These are phyloP conservation scores for Curvularia sp. DNA, from an alignment of 2,329 filamentous ascomycete species.

Conservation along the genomic window DNA sequence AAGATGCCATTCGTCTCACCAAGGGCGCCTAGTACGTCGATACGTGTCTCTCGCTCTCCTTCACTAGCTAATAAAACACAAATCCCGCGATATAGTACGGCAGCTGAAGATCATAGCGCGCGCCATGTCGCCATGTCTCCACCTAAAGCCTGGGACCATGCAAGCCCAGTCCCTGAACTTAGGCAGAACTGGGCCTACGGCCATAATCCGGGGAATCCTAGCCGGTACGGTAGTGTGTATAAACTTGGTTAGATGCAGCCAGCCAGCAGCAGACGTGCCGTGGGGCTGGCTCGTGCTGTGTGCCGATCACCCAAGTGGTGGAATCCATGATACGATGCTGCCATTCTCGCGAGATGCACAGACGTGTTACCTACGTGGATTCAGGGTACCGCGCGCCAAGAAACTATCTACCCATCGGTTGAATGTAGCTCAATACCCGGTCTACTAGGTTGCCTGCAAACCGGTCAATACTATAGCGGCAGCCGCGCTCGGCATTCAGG, in stretches of 20 bases:
- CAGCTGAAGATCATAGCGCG: background rate
- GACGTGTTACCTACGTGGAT: slow-evolving; percentile 2
- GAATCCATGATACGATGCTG: slow-evolving; percentile 7
- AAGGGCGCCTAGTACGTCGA: background rate
- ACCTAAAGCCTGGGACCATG: background rate
- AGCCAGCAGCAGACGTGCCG: slow-evolving; percentile 3
- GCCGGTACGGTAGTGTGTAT: background rate
- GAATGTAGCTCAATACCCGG: slow-evolving; percentile 36
- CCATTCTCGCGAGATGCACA: background rate
- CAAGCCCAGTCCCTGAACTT: background rate
- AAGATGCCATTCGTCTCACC: too few relatives aligned
- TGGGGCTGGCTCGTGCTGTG: slow-evolving; percentile 15
- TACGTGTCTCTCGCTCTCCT: background rate
- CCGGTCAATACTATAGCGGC: slow-evolving; percentile 6
- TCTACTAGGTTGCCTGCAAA: slow-evolving; percentile 20
- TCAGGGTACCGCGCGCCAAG: slow-evolving; percentile 9
- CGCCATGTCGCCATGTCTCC: background rate
- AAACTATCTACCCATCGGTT: slow-evolving; percentile 28
- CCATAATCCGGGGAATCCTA: slow-evolving; percentile 12
- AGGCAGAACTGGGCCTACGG: slow-evolving; percentile 8
- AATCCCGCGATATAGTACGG: background rate
- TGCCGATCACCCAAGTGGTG: slow-evolving; percentile 19
- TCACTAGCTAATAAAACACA: background rate
- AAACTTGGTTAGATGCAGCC: background rate
- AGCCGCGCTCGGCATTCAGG: slow-evolving; percentile 6